Evolutionary conservation across 495 filamentous ascomycete species (phyloP), one percentile per base, ranked within the genome.

Genomic region (Symbiotaphrina buchneri): DNA sequence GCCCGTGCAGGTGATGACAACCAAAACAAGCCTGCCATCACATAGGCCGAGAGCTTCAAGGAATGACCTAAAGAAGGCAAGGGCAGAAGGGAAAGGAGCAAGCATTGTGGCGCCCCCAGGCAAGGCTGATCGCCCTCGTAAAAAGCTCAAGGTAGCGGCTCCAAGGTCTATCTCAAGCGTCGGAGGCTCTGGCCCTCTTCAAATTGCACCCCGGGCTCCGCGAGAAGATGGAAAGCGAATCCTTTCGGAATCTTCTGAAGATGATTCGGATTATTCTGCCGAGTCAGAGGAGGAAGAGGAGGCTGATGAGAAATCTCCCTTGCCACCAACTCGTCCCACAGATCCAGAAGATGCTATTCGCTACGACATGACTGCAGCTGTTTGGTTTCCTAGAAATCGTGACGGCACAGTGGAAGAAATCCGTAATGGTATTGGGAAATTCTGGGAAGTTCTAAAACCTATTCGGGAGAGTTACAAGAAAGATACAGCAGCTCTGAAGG

Each of bases 331-430:
- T 39, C 56, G 61, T 7, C 63, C 66, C 18, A 56, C 39, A 15
- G 62, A 66, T 30, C 56, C 63, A 2, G 41, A 55, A 21, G 61
- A 58, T 34, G 71, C 61, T 17, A 54, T 63, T 0, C 48, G 61
- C 25, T 78, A 73, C 41, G 72, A 79, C 38, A 52, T 63, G 1
- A 54, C 74, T 17, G 61, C 65, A 43, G 68, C 68, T 14, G 58
- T 78, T 11, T 78, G 74, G 71, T 61, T 49, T 8, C 60, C 65
- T n/a, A 55, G 58, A 20, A 65, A 58, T 34, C 39, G 52, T 33
- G 37, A 47, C 23, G 48, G 52, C 11, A 41, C 47, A 11, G 41
- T 48, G 0, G 56, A 61, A 17, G 58, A 61, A 33, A 55, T 71
- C 23, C 58, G 61, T 35, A 49, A 39, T 27, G 56, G 59, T 13